These are phyloP conservation scores for Fusarium sp. DNA, from an alignment of 2,329 filamentous ascomycete genomes.

Conservation along the genomic window DNA sequence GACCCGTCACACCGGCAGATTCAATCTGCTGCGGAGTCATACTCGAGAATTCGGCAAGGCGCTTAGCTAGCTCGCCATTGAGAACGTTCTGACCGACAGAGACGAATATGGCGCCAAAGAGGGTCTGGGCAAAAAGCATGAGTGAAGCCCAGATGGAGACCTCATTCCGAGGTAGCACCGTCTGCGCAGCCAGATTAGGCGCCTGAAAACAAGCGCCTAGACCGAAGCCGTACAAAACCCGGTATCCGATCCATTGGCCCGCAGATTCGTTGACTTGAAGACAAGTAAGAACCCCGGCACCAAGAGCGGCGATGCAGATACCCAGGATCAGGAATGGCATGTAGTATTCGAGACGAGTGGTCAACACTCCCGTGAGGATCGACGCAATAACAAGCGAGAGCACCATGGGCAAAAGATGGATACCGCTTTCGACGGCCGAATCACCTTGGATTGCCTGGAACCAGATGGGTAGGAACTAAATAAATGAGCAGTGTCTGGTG, in stretches of 20 bases:
- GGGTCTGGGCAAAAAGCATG: conserved; percentile 58
- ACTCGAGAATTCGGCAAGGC: conserved; percentile 5
- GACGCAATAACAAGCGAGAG: conserved; percentile 43
- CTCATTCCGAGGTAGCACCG: conserved; percentile 54
- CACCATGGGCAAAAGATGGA: conserved; percentile 43
- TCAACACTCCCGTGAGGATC: conserved; percentile 42
- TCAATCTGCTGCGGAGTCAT: conserved; percentile 20
- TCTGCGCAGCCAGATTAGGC: conserved; percentile 57
- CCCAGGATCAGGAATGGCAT: conserved; percentile 52
- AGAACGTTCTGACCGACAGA: conserved; percentile 63
- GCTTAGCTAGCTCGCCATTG: conserved; percentile 53
- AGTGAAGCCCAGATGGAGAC: conserved; percentile 59
- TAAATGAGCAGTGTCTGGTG: conserved; percentile 51
- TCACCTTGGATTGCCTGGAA: conserved; percentile 58
- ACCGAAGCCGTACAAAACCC: conserved; percentile 55
- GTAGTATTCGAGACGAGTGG: conserved; percentile 53
- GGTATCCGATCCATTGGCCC: conserved; percentile 45
- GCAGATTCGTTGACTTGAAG: conserved; percentile 33
- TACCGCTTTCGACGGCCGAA: conserved; percentile 44
- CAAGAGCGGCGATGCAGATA: conserved; percentile 46
- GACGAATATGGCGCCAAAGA: conserved; percentile 61
- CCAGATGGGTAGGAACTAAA: conserved; percentile 63
- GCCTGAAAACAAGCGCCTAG: conserved; percentile 57
- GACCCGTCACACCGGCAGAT: conserved; percentile 6
- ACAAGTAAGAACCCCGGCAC: conserved; percentile 56